phyloP scores from a whole-genome alignment of 192 early-diverging fungal genomes.

The Phycomyces blakesleeanus region DNA sequence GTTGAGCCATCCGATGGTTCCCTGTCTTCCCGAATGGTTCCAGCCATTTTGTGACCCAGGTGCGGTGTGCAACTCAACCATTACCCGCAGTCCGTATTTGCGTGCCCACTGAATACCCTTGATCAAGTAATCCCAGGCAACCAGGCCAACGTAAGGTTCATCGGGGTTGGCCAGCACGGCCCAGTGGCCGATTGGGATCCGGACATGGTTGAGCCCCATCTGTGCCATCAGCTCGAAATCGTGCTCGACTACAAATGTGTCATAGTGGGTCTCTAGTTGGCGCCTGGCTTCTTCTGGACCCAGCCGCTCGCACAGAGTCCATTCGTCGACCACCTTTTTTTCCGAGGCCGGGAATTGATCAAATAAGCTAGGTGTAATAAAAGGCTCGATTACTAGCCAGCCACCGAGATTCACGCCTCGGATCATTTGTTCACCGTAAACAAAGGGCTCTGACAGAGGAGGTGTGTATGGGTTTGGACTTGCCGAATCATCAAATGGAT shows the following conservation, averaged over 20 bases:
- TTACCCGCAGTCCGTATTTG: constrained; percentile 60
- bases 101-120: constrained; percentile 58
- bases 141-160: constrained; percentile 61
- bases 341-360: constrained; percentile 25
- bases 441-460: constrained; percentile 38
- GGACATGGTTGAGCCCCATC: constrained; percentile 62
- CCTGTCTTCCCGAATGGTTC: constrained; percentile 47
- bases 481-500: constrained; percentile 19
- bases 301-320: constrained; percentile 52
- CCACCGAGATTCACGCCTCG: constrained; percentile 72
- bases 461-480: constrained; percentile 38
- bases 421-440: constrained; percentile 39
- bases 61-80: constrained; percentile 65
- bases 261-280: constrained; percentile 54
- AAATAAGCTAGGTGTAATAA: constrained; percentile 51
- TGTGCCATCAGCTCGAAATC: constrained; percentile 52
- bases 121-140: constrained; percentile 53
- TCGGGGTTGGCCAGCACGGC: constrained; percentile 45
- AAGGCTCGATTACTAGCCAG: constrained; percentile 64
- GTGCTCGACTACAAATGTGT: constrained; percentile 55
- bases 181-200: constrained; percentile 73
- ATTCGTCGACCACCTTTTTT: constrained; percentile 59
- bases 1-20: constrained; percentile 39
- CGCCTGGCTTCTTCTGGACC: constrained; percentile 50
- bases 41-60: constrained; percentile 76